A percentile compares a stretch with the other conserved stretches of the same genome.
These are phyloP conservation scores for Aureobasidium mangrovei DNA, from an alignment of 2,329 filamentous ascomycete species.

Conservation along the genomic window DNA sequence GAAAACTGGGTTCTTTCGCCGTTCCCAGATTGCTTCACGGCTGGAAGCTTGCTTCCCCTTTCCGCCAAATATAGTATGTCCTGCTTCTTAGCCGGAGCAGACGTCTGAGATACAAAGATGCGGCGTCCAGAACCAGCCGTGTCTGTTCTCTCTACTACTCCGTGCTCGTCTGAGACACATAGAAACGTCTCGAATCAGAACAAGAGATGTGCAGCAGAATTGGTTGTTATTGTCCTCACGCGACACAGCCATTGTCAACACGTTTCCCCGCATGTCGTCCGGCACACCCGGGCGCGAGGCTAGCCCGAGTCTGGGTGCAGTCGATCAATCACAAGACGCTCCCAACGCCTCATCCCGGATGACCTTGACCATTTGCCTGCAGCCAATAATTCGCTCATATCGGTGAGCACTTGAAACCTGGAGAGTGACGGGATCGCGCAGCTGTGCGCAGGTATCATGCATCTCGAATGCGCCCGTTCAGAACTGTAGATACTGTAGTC, in stretches of 20 bases:
- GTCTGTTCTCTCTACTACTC: too few species aligned
- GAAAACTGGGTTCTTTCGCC: background rate
- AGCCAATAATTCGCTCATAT: background rate
- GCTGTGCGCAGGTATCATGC: too few species aligned
- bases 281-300: background rate
- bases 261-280: background rate
- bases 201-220: background rate
- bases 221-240: background rate
- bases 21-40: background rate
- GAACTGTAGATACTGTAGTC: too few species aligned
- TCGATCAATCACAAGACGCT: constrained; percentile 12
- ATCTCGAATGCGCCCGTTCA: too few species aligned
- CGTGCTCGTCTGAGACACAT: background rate
- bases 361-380: background rate
- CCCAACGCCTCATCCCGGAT: constrained; percentile 1
- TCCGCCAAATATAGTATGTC: background rate
- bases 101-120: too few species aligned
- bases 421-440: too few species aligned
- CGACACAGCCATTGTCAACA: background rate
- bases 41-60: background rate
- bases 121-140: too few species aligned
- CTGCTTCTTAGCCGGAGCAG: background rate
- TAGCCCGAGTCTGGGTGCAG: constrained; percentile 5
- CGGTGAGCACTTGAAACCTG: background rate
- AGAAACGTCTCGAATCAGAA: background rate